These are phyloP conservation scores for Carex kokanica DNA, from an alignment of 176 grass and related monocot species.

Conservation along the genomic window DNA sequence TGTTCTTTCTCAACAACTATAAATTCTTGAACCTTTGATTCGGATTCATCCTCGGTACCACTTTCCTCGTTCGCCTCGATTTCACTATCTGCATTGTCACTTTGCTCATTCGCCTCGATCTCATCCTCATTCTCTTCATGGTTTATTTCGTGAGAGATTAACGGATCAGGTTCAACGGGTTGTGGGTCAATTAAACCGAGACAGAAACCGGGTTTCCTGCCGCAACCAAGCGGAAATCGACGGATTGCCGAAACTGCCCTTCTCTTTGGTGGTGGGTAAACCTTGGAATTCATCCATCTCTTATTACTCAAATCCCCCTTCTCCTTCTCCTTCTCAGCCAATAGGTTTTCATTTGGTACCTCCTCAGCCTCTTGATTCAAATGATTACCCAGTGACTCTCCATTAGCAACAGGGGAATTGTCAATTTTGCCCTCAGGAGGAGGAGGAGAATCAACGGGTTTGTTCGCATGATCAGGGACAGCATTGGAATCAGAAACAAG, in stretches of 20 bases:
- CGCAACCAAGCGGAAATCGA: constrained; percentile 48
- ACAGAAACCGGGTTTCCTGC: not conserved
- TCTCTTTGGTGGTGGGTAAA: constrained; percentile 48
- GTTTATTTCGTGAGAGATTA: not conserved
- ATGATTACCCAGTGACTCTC: not conserved
- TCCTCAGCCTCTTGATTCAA: not conserved
- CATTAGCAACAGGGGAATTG: not conserved
- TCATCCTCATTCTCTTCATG: not conserved
- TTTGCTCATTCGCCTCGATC: not conserved
- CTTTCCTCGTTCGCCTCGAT: not conserved
- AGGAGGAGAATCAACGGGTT: not conserved
- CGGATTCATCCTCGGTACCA: not conserved
- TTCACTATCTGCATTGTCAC: not conserved
- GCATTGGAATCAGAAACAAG: not conserved
- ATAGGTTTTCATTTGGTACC: not conserved
- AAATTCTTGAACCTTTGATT: not conserved
- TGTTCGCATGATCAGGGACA: not conserved
- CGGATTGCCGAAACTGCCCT: constrained; percentile 38
- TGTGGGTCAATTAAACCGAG: not conserved
- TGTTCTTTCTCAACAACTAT: not conserved
- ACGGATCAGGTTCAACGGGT: not conserved
- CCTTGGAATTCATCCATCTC: constrained; percentile 35
- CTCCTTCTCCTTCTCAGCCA: not conserved
- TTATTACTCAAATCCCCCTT: constrained; percentile 5
- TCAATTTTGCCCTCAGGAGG: not conserved